Evolutionary conservation across 2,329 filamentous ascomycete genomes (phyloP).

Genomic region (Microcyclospora tardicrescens): DNA sequence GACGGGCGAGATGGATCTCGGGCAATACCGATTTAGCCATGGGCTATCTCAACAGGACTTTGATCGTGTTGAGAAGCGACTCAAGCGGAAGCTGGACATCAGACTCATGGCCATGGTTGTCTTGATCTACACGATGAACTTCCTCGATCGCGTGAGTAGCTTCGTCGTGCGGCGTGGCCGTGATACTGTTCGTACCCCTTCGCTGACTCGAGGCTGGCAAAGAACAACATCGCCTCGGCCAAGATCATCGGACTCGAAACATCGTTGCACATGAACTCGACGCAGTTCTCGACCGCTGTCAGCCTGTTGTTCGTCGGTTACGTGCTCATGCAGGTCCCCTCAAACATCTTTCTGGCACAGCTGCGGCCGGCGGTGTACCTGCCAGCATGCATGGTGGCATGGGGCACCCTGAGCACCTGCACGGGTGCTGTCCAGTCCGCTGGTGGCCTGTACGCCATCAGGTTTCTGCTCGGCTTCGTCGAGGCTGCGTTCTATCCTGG

Average conservation of each 20-base stretch:
- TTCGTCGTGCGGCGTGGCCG: not conserved
- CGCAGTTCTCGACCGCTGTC: conserved; percentile 28
- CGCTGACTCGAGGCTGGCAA: conserved; percentile 2
- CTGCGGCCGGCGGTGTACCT: conserved; percentile 15
- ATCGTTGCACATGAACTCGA: conserved; percentile 29
- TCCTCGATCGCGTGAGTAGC: no score
- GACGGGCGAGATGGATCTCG: no score
- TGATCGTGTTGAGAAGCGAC: conserved; percentile 5
- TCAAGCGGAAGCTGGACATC: conserved; percentile 49
- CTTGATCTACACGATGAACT: conserved; percentile 64
- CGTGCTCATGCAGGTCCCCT: conserved; percentile 15
- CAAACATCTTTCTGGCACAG: conserved; percentile 17
- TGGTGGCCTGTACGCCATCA: conserved; percentile 1
- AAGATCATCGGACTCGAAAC: conserved; percentile 28
- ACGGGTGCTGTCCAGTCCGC: conserved; percentile 10
- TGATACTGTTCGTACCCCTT: not conserved
- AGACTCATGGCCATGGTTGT: conserved; percentile 55
- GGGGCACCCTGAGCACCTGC: conserved; percentile 15
- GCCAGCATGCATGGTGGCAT: conserved; percentile 13
- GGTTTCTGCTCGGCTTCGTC: not conserved
- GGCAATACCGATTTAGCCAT: no score
- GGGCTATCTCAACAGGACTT: no score
- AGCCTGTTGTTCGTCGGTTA: conserved; percentile 26
- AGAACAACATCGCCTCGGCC: conserved; percentile 4
- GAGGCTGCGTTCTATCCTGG: not conserved